These are phyloP conservation scores for Ceratocystis albifundus DNA, from an alignment of 2,329 filamentous ascomycete genomes.

Conservation along the genomic window DNA sequence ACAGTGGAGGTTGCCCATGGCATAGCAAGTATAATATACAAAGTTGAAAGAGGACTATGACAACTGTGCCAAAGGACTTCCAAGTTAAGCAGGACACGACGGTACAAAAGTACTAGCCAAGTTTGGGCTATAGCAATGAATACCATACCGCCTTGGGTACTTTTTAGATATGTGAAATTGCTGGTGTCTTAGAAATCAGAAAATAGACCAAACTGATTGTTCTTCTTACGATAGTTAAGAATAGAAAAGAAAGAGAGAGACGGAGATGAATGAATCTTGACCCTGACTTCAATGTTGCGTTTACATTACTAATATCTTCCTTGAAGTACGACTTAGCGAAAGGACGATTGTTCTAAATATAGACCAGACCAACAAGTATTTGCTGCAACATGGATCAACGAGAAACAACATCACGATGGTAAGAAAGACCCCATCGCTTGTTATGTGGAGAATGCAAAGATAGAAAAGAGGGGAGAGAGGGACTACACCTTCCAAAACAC, in stretches of 20 bases:
- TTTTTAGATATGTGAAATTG: not conserved
- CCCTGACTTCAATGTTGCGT: not conserved
- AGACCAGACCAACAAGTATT: not conserved
- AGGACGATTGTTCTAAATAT: not conserved
- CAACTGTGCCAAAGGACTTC: not conserved
- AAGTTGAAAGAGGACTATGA: not conserved
- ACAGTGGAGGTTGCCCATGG: too few relatives aligned
- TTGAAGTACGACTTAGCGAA: not conserved
- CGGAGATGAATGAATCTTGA: not conserved
- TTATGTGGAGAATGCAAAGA: not conserved
- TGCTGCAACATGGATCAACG: not conserved
- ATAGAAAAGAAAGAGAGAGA: not conserved
- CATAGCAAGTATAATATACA: too few relatives aligned
- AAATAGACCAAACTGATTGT: not conserved
- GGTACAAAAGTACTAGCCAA: not conserved
- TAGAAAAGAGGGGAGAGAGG: not conserved
- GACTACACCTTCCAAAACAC: not conserved
- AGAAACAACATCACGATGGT: not conserved
- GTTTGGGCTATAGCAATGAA: too few relatives aligned
- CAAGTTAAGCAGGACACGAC: not conserved
- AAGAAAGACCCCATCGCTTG: not conserved
- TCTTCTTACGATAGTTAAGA: not conserved
- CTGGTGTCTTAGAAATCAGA: not conserved
- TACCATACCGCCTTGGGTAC: not conserved
- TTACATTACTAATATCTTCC: not conserved